phyloP scores from a whole-genome alignment of 176 grass and related monocot species.

The Cenchrus purpureus region DNA sequence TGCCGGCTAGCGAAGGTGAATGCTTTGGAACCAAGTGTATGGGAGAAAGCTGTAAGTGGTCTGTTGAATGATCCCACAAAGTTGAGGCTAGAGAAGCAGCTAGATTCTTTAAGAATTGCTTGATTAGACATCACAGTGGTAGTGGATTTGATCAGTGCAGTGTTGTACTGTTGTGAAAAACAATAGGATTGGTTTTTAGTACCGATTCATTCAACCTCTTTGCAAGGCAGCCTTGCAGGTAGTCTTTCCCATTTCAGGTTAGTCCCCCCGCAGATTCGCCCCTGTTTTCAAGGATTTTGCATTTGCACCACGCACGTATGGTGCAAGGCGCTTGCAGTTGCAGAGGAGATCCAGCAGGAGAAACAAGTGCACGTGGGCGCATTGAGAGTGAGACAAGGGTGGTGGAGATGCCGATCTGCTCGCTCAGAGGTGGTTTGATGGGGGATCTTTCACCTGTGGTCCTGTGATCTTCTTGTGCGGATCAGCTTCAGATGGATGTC shows the following conservation, averaged over 20 bases:
- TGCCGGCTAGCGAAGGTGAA: constrained; percentile 47
- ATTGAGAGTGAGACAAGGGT: no score
- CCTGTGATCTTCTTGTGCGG: no score
- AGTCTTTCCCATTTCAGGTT: neutral
- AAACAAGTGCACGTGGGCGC: no score
- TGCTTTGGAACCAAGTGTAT: constrained; percentile 48
- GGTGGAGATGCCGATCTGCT: no score
- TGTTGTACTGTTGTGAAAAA: neutral
- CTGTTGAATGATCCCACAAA: constrained; percentile 24
- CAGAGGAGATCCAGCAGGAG: no score
- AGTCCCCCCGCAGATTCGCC: neutral
- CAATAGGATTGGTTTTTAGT: neutral
- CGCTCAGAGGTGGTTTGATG: no score
- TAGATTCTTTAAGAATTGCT: constrained; percentile 31
- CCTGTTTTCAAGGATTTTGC: constrained; percentile 27
- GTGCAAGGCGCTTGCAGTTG: constrained; percentile 46
- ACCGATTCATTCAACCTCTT: neutral
- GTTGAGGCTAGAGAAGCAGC: constrained; percentile 13
- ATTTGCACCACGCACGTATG: constrained; percentile 44
- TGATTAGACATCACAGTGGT: constrained; percentile 7
- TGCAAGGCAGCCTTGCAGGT: constrained; percentile 5
- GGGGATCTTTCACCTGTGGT: no score
- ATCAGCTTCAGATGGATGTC: no score
- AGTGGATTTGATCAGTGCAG: neutral
- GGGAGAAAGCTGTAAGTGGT: constrained; percentile 52